Conservation (phyloP, 2,329 filamentous ascomycete species). For the Exophiala aquamarina region DNA sequence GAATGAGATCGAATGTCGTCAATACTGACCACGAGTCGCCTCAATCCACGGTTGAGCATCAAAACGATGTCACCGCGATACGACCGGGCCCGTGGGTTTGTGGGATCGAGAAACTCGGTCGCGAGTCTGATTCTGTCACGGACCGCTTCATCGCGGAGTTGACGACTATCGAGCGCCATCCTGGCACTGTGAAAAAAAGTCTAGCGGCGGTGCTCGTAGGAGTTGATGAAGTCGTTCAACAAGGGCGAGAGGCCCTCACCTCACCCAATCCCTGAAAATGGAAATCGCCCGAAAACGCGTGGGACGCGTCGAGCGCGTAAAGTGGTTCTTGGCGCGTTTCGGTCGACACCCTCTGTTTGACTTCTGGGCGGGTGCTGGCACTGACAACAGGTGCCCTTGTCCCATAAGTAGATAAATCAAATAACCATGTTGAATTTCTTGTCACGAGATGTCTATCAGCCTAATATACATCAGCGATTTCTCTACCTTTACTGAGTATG, state of each 20-base stretch:
- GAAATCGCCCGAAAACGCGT: not conserved
- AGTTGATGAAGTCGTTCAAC: too few relatives aligned
- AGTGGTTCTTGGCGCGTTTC: conserved; percentile 9
- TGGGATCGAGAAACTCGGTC: conserved; percentile 91
- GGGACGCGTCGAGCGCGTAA: conserved; percentile 6
- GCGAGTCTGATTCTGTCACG: conserved; percentile 81
- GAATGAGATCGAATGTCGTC: conserved; percentile 91
- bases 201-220: not conserved
- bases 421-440: too few relatives aligned
- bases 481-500: too few relatives aligned
- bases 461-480: too few relatives aligned
- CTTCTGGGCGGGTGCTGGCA: too few relatives aligned
- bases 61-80: conserved; percentile 87
- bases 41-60: conserved; percentile 64
- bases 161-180: conserved; percentile 47
- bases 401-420: too few relatives aligned
- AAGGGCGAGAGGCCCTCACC: too few relatives aligned
- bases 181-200: not conserved
- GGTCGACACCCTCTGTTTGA: too few relatives aligned
- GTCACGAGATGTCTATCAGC: too few relatives aligned
- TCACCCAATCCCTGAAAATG: too few relatives aligned
- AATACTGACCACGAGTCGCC: conserved; percentile 69
- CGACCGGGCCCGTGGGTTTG: conserved; percentile 49
- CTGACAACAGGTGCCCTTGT: too few relatives aligned
- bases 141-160: conserved; percentile 81